Evolutionary conservation across 352 stramenopile genomes (phyloP).

Genomic region (Phytophthora agathidicida): DNA sequence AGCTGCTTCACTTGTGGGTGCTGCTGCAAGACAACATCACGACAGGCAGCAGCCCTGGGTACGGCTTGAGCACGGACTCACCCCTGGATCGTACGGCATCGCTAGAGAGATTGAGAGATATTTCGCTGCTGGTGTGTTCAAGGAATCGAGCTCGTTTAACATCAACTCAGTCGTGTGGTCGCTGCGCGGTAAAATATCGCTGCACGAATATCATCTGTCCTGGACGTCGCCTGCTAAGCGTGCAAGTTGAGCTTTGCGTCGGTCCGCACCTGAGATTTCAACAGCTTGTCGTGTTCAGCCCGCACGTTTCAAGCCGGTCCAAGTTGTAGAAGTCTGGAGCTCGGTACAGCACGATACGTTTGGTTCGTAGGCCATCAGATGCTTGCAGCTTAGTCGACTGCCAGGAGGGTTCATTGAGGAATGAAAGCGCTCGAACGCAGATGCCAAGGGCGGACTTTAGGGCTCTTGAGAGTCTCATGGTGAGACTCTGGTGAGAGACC

Average conservation of each 20-base stretch:
- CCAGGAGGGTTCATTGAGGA: not conserved
- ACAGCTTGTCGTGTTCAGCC: not conserved
- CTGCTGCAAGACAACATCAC: not conserved
- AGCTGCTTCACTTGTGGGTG: constrained; percentile 9
- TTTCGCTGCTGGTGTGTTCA: constrained; percentile 1
- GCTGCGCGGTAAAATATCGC: constrained; percentile 15
- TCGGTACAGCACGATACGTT: not conserved
- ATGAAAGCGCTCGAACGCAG: too few relatives aligned
- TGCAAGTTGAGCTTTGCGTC: too few relatives aligned
- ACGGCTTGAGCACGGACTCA: not conserved
- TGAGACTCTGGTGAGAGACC: not conserved
- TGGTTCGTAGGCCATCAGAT: not conserved
- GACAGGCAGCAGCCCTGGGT: not conserved
- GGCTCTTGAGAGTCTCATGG: too few relatives aligned
- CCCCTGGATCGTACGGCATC: not conserved
- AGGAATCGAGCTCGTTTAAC: constrained; percentile 5
- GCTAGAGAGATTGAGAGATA: not conserved
- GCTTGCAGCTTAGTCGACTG: not conserved
- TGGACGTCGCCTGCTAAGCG: too few relatives aligned
- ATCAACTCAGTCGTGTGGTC: constrained; percentile 2
- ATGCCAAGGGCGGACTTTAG: not conserved
- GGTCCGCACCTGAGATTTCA: constrained; percentile 7
- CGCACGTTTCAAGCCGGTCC: not conserved
- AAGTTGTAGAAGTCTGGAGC: not conserved
- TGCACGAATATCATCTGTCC: constrained; percentile 4